phyloP scores from a whole-genome alignment of 2,329 filamentous ascomycete species.

The Paracamarosporium sp. region DNA sequence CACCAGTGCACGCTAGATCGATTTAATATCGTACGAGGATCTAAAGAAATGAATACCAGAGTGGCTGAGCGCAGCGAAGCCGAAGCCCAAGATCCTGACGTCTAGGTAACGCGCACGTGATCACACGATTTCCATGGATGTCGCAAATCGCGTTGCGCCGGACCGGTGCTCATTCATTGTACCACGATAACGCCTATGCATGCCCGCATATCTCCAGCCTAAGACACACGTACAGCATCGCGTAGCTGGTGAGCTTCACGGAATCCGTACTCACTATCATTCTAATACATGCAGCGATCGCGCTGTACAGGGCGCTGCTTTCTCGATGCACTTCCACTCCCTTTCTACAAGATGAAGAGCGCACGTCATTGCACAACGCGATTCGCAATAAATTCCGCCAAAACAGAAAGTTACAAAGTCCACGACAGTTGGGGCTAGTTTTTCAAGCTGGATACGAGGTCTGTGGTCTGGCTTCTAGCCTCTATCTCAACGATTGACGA shows the following conservation, averaged over 20 bases:
- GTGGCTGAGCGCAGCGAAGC: no score
- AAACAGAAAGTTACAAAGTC: constrained; percentile 65
- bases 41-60: no score
- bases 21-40: no score
- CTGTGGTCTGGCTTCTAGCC: neutral
- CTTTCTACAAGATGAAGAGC: constrained; percentile 57
- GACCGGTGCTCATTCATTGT: constrained; percentile 12
- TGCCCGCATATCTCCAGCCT: constrained; percentile 55
- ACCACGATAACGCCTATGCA: constrained; percentile 38
- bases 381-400: constrained; percentile 68
- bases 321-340: constrained; percentile 62
- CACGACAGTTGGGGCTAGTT: constrained; percentile 65
- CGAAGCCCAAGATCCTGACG: no score
- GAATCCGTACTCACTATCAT: neutral
- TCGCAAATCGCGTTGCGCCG: constrained; percentile 3
- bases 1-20: no score
- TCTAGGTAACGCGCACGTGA: constrained; percentile 27
- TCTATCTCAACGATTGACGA: constrained; percentile 21
- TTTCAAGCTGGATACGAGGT: constrained; percentile 74
- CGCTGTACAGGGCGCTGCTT: constrained; percentile 75
- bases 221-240: constrained; percentile 58
- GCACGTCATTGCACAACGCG: constrained; percentile 62
- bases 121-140: constrained; percentile 14
- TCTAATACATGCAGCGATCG: constrained; percentile 60
- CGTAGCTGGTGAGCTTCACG: constrained; percentile 53